A percentile compares a stretch with the other conserved stretches of the same genome.
phyloP scores from a whole-genome alignment of 495 filamentous ascomycete genomes.

The Penicillium ucsense region DNA sequence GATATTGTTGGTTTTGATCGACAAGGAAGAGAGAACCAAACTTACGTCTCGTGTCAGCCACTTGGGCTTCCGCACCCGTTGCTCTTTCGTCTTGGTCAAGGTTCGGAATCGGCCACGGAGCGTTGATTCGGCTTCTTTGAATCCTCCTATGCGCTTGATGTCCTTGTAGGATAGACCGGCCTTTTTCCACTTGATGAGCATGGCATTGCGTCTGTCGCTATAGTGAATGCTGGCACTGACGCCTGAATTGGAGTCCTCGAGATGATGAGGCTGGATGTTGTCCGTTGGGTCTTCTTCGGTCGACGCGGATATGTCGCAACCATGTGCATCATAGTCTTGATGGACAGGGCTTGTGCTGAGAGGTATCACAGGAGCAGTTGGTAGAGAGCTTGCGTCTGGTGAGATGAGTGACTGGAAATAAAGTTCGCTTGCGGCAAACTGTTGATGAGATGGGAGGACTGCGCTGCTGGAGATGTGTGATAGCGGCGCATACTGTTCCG shows the following conservation, averaged over 20 bases:
- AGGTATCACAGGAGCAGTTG: too few species aligned
- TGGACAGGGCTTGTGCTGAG: not conserved
- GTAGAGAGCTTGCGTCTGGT: too few species aligned
- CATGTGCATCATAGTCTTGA: not conserved
- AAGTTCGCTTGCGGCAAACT: not conserved
- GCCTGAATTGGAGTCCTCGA: not conserved
- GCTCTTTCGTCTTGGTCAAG: conserved; percentile 64
- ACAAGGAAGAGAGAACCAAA: conserved; percentile 5
- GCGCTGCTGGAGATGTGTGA: too few species aligned
- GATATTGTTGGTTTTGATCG: not conserved
- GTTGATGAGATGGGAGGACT: not conserved
- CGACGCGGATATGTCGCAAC: not conserved
- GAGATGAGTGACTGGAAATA: too few species aligned
- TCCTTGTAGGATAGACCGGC: conserved; percentile 71
- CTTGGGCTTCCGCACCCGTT: conserved; percentile 66
- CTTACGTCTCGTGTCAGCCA: conserved; percentile 74
- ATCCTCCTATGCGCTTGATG: conserved; percentile 56
- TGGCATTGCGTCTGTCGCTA: conserved; percentile 43
- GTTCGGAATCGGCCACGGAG: conserved; percentile 71
- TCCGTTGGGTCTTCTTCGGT: not conserved
- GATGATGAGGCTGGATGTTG: not conserved
- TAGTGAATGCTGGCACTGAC: conserved; percentile 4
- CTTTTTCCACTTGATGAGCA: conserved; percentile 53
- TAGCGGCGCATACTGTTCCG: too few species aligned
- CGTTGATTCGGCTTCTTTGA: conserved; percentile 78